These are phyloP conservation scores for Pyrenochaeta sp. DNA, from an alignment of 2,329 filamentous ascomycete species.

Conservation along the genomic window DNA sequence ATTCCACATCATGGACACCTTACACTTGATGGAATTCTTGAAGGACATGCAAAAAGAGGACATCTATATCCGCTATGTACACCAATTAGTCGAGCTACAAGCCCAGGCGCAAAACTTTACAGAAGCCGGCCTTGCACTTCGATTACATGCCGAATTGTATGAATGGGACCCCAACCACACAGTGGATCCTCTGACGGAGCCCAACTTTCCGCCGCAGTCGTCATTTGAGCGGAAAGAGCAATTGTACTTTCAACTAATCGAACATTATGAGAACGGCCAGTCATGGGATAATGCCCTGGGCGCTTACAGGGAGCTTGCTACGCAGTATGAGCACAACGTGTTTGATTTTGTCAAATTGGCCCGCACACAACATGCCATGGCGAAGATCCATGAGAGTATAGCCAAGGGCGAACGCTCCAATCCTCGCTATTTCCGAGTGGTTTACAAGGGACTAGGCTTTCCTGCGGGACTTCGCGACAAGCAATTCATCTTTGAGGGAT, in stretches of 20 bases:
- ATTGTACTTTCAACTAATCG: constrained; percentile 94
- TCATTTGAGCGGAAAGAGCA: constrained; percentile 92
- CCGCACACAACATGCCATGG: constrained; percentile 87
- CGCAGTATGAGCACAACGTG: constrained; percentile 87
- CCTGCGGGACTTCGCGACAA: constrained; percentile 83
- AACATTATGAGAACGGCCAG: constrained; percentile 91
- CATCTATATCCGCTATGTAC: constrained; percentile 95
- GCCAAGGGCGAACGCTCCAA: constrained; percentile 80
- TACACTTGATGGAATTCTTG: constrained; percentile 94
- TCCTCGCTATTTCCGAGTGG: constrained; percentile 89
- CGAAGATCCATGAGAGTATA: constrained; percentile 88
- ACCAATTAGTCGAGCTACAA: constrained; percentile 85
- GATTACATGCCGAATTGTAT: constrained; percentile 91
- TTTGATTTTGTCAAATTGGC: constrained; percentile 95
- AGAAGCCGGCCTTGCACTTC: constrained; percentile 87
- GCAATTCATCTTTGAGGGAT: constrained; percentile 89
- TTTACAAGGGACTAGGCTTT: constrained; percentile 90
- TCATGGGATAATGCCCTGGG: constrained; percentile 89
- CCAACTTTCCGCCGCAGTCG: constrained; percentile 81
- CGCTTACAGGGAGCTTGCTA: constrained; percentile 88
- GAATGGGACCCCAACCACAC: constrained; percentile 82
- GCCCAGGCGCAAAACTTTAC: constrained; percentile 78
- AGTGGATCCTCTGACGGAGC: constrained; percentile 73
- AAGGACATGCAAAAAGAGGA: constrained; percentile 97
- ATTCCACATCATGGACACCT: constrained; percentile 83